Conservation (phyloP, 2,329 filamentous ascomycete species). For the Diaporthe velutina region DNA sequence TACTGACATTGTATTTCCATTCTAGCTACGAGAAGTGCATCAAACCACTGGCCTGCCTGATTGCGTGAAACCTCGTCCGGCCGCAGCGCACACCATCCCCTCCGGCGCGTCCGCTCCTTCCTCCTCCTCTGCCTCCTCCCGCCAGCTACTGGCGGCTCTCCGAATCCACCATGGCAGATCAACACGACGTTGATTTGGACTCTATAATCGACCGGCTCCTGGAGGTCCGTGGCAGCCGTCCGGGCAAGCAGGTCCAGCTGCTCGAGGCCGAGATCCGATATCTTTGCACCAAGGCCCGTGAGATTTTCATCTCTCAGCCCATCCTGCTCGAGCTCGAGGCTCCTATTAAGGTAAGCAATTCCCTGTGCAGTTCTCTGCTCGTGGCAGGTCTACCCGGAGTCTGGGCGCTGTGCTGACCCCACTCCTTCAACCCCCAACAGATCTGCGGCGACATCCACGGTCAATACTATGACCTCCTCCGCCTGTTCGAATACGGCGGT, state of each 20-base stretch:
- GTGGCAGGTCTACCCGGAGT: slow-evolving; percentile 30
- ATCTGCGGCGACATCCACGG: slow-evolving; percentile 99
- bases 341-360: slow-evolving; percentile 88
- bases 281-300: slow-evolving; percentile 97
- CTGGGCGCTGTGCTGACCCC: slow-evolving; percentile 33
- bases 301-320: slow-evolving; percentile 99
- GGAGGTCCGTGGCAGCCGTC: slow-evolving; percentile 96
- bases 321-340: slow-evolving; percentile 98
- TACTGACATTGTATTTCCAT: slow-evolving; percentile 6
- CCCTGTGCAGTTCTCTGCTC: background rate
- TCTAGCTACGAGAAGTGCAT: slow-evolving; percentile 40
- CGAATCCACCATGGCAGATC: slow-evolving; percentile 67
- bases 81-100: slow-evolving; percentile 40
- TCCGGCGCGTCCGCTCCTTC: slow-evolving; percentile 40
- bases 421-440: slow-evolving; percentile 59
- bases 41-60: slow-evolving; percentile 40
- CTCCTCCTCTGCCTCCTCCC: slow-evolving; percentile 39
- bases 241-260: slow-evolving; percentile 98
- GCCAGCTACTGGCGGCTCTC: slow-evolving; percentile 52
- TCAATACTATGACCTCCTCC: slow-evolving; percentile 98
- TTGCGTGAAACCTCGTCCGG: slow-evolving; percentile 41
- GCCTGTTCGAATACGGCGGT: slow-evolving; percentile 97
- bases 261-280: slow-evolving; percentile 96
- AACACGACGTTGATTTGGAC: slow-evolving; percentile 95
- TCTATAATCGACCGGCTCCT: slow-evolving; percentile 99